Evolutionary conservation across 2,329 filamentous ascomycete genomes (phyloP).

Genomic region (Aspergillus brasiliensis): DNA sequence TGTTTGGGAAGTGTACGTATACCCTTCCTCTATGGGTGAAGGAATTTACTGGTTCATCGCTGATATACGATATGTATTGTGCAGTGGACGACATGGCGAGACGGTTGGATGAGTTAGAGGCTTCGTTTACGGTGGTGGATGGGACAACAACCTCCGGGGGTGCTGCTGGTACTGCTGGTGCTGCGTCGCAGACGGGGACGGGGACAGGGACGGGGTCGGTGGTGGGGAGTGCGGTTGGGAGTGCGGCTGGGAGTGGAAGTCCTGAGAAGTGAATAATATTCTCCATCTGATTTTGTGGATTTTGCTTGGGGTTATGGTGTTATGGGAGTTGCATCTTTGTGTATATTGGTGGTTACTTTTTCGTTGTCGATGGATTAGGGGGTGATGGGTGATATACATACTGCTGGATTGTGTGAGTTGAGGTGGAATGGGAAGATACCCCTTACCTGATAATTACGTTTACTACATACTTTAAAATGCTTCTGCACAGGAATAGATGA

Average conservation of each 20-base stretch:
- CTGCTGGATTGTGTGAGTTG: not conserved
- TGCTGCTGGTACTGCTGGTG: conserved; percentile 11
- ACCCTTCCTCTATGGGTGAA: not conserved
- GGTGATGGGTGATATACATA: not conserved
- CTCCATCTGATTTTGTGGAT: not conserved
- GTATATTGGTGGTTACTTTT: not conserved
- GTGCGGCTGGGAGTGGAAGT: conserved; percentile 2
- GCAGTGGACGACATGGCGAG: conserved; percentile 93
- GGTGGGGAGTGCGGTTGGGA: conserved; percentile 12
- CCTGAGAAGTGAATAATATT: not conserved
- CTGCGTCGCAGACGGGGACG: conserved; percentile 13
- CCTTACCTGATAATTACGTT: not conserved
- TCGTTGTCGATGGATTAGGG: not conserved
- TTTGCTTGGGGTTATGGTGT: not conserved
- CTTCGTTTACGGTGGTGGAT: conserved; percentile 63
- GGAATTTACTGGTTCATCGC: too few relatives aligned
- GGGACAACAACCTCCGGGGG: conserved; percentile 24
- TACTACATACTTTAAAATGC: not conserved
- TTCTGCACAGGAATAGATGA: not conserved
- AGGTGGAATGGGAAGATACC: not conserved
- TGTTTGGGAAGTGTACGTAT: conserved; percentile 80
- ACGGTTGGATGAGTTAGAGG: conserved; percentile 79
- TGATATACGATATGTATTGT: not conserved
- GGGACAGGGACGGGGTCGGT: too few relatives aligned
- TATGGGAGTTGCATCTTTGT: not conserved